phyloP scores from a whole-genome alignment of 2,329 filamentous ascomycete species.

The Byssoonygena ceratinophila region DNA sequence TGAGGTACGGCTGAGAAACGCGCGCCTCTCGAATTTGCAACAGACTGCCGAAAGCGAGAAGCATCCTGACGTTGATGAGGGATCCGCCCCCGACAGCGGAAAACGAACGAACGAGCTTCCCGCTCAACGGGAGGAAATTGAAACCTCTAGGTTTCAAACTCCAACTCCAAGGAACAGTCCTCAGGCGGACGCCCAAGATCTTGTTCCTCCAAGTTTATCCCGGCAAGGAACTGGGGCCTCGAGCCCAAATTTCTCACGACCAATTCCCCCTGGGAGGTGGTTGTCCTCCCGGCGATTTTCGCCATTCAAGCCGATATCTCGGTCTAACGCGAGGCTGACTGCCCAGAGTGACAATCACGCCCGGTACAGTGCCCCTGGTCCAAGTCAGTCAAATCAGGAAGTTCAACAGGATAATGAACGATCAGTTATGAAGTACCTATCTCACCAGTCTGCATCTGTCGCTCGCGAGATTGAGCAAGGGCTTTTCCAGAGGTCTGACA shows the following conservation, averaged over 20 bases:
- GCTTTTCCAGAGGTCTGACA: slow-evolving; percentile 2
- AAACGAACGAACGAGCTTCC: not conserved
- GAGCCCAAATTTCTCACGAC: slow-evolving; percentile 16
- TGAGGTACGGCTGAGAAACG: not conserved
- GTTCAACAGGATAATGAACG: slow-evolving; percentile 1
- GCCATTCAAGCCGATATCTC: slow-evolving; percentile 2
- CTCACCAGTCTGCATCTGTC: slow-evolving; percentile 3
- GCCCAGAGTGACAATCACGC: not conserved
- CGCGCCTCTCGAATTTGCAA: not conserved
- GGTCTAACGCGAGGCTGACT: not conserved
- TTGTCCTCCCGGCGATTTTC: slow-evolving; percentile 1
- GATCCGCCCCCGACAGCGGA: not conserved
- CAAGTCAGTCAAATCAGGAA: not conserved
- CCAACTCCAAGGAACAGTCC: not conserved
- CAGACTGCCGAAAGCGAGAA: no score
- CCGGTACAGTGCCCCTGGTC: not conserved
- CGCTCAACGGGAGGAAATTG: not conserved
- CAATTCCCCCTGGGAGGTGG: slow-evolving; percentile 10
- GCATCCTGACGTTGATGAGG: not conserved
- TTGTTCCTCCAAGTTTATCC: not conserved
- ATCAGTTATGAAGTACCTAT: not conserved
- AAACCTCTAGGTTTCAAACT: not conserved
- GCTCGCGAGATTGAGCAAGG: slow-evolving; percentile 5
- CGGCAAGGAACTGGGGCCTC: slow-evolving; percentile 2
- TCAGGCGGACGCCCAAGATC: not conserved